phyloP scores from a whole-genome alignment of 2,329 filamentous ascomycete species.

The Verticillium zaregamsianum region DNA sequence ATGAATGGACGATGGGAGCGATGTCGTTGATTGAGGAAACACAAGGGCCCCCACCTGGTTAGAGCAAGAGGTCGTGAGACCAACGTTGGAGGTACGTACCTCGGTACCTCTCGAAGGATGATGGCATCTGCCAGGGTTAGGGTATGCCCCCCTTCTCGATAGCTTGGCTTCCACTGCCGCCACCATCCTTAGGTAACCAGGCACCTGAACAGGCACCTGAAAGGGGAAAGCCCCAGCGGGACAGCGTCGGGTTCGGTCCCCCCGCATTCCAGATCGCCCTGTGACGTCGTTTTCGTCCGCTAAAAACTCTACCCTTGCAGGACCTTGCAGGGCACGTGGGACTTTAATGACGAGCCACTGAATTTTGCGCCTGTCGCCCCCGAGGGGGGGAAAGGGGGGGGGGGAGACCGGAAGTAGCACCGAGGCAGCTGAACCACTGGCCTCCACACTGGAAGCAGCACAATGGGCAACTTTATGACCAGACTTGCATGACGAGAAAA shows the following conservation, averaged over 20 bases:
- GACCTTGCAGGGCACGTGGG: not conserved
- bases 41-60: not conserved
- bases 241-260: not conserved
- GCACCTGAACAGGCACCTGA: too few species aligned
- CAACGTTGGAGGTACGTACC: not conserved
- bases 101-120: not conserved
- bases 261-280: slow-evolving; percentile 4
- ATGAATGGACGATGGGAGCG: not conserved
- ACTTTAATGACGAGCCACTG: not conserved
- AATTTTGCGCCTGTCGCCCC: not conserved
- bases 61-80: not conserved
- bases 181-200: too few species aligned
- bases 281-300: slow-evolving; percentile 3
- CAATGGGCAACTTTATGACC: not conserved
- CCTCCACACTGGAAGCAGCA: not conserved
- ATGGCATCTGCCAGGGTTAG: too few species aligned
- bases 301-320: not conserved
- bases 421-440: not conserved
- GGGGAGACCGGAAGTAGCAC: not conserved
- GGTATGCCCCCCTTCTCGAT: too few species aligned
- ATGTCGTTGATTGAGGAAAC: not conserved
- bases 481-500: not conserved
- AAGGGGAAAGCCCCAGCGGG: not conserved
- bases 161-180: too few species aligned
- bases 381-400: not conserved